These are phyloP conservation scores for Mycena citricolor DNA, from an alignment of 1,284 basidiomycete species.

Conservation along the genomic window DNA sequence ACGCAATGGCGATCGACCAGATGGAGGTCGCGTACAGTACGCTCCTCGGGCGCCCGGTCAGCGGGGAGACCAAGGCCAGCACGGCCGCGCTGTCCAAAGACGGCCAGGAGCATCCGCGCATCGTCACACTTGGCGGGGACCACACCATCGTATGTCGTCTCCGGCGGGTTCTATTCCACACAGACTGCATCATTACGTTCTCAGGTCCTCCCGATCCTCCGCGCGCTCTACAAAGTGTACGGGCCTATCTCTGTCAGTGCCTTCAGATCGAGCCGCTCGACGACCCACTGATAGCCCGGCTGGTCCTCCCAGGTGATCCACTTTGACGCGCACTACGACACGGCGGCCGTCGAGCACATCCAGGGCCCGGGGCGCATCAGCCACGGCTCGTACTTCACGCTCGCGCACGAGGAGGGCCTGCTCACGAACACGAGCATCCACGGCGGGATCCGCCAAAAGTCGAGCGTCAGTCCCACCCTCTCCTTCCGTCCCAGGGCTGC, in stretches of 20 bases:
- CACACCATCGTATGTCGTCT: conserved; percentile 55
- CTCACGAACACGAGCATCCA: conserved; percentile 63
- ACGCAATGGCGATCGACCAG: conserved; percentile 59
- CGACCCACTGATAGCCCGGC: neutral
- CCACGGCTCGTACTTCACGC: conserved; percentile 63
- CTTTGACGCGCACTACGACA: conserved; percentile 65
- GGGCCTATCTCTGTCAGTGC: conserved; percentile 48
- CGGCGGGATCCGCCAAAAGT: conserved; percentile 64
- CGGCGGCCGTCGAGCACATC: conserved; percentile 32
- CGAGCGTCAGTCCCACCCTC: conserved; percentile 37
- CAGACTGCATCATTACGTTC: neutral
- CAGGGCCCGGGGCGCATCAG: conserved; percentile 47
- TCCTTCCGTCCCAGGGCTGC: neutral
- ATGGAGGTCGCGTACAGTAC: conserved; percentile 64
- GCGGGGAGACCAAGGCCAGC: conserved; percentile 29
- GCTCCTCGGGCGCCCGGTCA: conserved; percentile 47
- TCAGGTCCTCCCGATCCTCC: conserved; percentile 52
- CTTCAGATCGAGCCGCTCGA: neutral
- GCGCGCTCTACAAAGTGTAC: conserved; percentile 58
- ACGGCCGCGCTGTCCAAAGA: conserved; percentile 45
- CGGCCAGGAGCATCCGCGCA: conserved; percentile 53
- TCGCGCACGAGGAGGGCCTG: conserved; percentile 59
- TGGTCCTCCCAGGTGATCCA: conserved; percentile 48
- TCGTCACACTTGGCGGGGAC: conserved; percentile 65
- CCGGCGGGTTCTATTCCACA: neutral